A percentile compares a stretch with the other conserved stretches of the same genome.
phyloP scores from a whole-genome alignment of 2,329 filamentous ascomycete genomes.

The Paecilomyces sp. region DNA sequence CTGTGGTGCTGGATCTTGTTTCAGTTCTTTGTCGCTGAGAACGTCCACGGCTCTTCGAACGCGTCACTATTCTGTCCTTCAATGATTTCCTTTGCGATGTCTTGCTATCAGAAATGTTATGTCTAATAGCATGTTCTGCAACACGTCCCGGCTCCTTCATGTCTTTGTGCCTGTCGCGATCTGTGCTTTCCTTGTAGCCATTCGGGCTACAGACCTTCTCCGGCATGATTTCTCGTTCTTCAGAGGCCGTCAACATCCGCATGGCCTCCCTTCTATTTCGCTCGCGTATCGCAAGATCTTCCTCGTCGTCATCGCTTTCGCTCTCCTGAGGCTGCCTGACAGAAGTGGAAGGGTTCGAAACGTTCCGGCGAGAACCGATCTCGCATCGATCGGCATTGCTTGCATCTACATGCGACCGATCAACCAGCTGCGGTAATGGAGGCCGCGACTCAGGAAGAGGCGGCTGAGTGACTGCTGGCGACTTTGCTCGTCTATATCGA shows the following conservation, averaged over 20 bases:
- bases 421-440: not conserved
- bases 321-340: not conserved
- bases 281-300: constrained; percentile 26
- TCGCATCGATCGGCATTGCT: not conserved
- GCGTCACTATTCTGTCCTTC: constrained; percentile 21
- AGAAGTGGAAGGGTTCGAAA: not conserved
- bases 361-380: not conserved
- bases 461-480: constrained; percentile 7
- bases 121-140: not conserved
- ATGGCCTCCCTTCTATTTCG: not conserved
- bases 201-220: not conserved
- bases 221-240: not conserved
- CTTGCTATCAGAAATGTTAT: not conserved
- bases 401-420: not conserved
- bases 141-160: not conserved
- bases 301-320: constrained; percentile 4
- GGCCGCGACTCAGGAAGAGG: constrained; percentile 3
- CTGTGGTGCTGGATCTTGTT: not conserved
- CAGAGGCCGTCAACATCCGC: not conserved
- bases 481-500: constrained; percentile 23
- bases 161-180: not conserved
- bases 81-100: constrained; percentile 8
- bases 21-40: not conserved
- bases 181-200: not conserved
- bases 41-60: constrained; percentile 8